Evolutionary conservation across 2,329 filamentous ascomycete genomes (phyloP), one percentile per base, ranked within the genome.

Genomic region (Macrophomina phaseolina): DNA sequence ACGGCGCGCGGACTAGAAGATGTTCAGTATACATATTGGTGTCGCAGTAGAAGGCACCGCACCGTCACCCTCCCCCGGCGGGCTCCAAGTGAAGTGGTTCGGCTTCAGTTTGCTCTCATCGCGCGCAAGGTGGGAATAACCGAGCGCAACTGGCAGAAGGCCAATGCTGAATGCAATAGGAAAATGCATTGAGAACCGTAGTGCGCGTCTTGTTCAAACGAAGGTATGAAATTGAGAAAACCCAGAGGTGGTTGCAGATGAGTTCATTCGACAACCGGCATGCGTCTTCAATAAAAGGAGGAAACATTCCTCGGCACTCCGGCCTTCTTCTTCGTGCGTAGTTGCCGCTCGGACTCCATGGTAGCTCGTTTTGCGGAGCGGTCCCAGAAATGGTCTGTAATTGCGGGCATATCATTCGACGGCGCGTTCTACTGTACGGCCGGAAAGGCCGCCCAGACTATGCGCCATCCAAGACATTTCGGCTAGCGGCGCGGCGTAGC

Each of bases 1-100:
- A 79, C 8, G 77, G 77, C 1, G 67, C 69, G 32, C 73, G 72
- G 64, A 73, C 55, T 60, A 69, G 36, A 55, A n/a, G 16, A 34
- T 14, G 16, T 18, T 60, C 9, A 60, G 40, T 30, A 60, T 18
- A 46, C 4, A 14, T 12, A 32, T 46, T 11, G 16, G 4, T 4
- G 38, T 5, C 9, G 2, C 11, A 38, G 32, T 2, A 4, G n/a
- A 34, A 18, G 14, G 5, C 23, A 5, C 5, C 12, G 14, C 46
- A 60, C 55, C 38, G 16, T 60, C 55, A 16, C 9, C 28, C 14
- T 60, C 38, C 6, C 38, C 40, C 7, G 55, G 38, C 1, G 55
- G 18, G 18, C 12, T 60, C 55, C 55, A 60, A 2, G 40, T 60
- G 55, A 18, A 60, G 11, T 60, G 40, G 28, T 60, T 18, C 14